Conservation (phyloP, 352 stramenopile species). For the Blastocystis sp. region DNA sequence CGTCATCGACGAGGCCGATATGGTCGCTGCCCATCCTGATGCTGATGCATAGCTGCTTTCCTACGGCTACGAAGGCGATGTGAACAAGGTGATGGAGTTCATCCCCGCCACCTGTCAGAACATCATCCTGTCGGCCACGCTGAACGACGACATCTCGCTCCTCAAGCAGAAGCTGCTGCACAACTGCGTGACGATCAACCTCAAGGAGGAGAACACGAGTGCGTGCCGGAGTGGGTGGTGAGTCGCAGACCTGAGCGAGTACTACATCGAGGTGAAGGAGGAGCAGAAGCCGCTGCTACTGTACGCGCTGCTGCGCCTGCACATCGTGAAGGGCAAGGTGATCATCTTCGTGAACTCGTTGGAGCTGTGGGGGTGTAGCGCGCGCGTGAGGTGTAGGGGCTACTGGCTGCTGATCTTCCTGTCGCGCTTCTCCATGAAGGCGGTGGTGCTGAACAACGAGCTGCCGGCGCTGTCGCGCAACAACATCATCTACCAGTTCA, state of each 20-base stretch:
- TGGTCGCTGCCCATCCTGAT: constrained; percentile 73
- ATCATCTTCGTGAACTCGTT: constrained; percentile 97
- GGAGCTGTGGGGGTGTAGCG: constrained; percentile 74
- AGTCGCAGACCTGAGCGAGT: constrained; percentile 88
- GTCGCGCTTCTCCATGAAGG: constrained; percentile 96
- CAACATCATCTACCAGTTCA: constrained; percentile 91
- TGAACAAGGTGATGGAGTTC: constrained; percentile 72
- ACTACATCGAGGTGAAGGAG: constrained; percentile 84
- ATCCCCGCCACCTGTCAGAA: constrained; percentile 95
- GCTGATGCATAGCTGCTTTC: constrained; percentile 79
- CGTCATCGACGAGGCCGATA: constrained; percentile 95
- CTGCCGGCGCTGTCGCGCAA: constrained; percentile 92
- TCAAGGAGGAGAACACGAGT: constrained; percentile 84
- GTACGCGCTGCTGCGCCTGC: constrained; percentile 95
- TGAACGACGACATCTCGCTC: constrained; percentile 90
- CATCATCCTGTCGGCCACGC: constrained; percentile 95
- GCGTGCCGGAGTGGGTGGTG: constrained; percentile 60
- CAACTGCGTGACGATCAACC: constrained; percentile 91
- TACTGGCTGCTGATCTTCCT: constrained; percentile 98
- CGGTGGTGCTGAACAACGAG: constrained; percentile 95
- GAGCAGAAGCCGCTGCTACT: constrained; percentile 88
- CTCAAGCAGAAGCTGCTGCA: constrained; percentile 94
- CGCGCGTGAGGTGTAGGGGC: constrained; percentile 70
- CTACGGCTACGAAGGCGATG: constrained; percentile 88
- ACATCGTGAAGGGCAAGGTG: constrained; percentile 91